A percentile compares a stretch with the other conserved stretches of the same genome.
phyloP scores from a whole-genome alignment of 192 early-diverging fungal genomes.

The Pilobolus umbonatus region DNA sequence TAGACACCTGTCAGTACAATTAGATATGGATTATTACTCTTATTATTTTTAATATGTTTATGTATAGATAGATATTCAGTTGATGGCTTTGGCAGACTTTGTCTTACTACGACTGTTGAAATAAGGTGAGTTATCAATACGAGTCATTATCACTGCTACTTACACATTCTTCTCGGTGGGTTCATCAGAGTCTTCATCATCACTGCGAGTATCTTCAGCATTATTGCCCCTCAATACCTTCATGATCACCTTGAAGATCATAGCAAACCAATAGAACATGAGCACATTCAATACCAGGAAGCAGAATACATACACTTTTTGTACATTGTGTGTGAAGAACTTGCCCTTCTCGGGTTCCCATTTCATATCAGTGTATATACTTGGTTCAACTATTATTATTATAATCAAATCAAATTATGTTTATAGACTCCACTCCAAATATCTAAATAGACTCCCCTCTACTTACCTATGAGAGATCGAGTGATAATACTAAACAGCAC shows the following conservation, averaged over 20 bases:
- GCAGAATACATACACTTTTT: constrained; percentile 52
- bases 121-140: too few species aligned
- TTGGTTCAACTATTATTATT: constrained; percentile 30
- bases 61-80: too few species aligned
- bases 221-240: constrained; percentile 52
- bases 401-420: neutral
- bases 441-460: neutral
- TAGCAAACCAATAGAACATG: constrained; percentile 72
- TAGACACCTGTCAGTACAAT: too few species aligned
- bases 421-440: neutral
- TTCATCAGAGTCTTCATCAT: constrained; percentile 30
- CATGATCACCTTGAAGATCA: constrained; percentile 63
- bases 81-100: too few species aligned
- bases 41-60: too few species aligned
- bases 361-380: constrained; percentile 50
- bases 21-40: too few species aligned
- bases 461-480: constrained; percentile 41
- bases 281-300: constrained; percentile 62
- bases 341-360: constrained; percentile 55
- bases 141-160: too few species aligned
- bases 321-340: constrained; percentile 43
- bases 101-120: too few species aligned
- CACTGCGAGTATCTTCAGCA: constrained; percentile 69
- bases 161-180: too few species aligned
- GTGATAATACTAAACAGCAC: constrained; percentile 64